Base-by-base conservation (phyloP, 371 early-diverging fungal genomes). In the Thermomucor indicae-seudaticae region DNA sequence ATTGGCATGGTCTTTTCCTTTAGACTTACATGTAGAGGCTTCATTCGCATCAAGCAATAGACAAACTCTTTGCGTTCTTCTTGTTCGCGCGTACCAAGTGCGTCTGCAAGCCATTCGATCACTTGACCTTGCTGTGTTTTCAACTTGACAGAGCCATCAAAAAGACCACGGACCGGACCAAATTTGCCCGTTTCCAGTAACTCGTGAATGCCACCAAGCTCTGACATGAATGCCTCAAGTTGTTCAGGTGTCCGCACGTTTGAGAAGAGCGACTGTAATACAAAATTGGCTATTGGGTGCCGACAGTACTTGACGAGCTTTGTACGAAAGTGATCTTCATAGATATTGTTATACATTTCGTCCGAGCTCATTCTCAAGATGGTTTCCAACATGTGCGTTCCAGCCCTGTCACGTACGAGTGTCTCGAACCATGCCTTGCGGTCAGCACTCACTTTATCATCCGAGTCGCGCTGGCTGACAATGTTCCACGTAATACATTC, bases 271-370 rank as follows among this genome's bases (percentile, higher is more conserved):
- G 80, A 66, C 68, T 93, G 93, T 20, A 93, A 81, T 2, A 90
- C 90, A 76, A 88, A 92, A 60, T 93, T 93, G 56, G 85, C 78
- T n/a, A 84, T 72, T 8, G 81, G 80, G 53, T 90, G 83, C 45
- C 78, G 57, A 47, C 85, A 81, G 46, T 89, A 78, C 50, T 80
- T 75, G 39, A 66, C 65, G 6, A 91, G 54, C 19, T 78, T 79
- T 19, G 70, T 68, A n/a, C 78, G 67, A 55, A 93, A 78, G 53
- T 86, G 81, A 0, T 72, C 66, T 29, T 65, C 70, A 57, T 81
- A 90, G n/a, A 92, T 59, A 31, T 76, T 75, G 57, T 85, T 81
- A 60, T 81, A 85, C 27, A 85, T 59, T 3, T 69, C 55, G 5
- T 80, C 62, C 0, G 81, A 76, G 7, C 81, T 84, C 23, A 75